Base-by-base conservation (phyloP, 192 early-diverging fungal genomes). In the Funneliformis mosseae region DNA sequence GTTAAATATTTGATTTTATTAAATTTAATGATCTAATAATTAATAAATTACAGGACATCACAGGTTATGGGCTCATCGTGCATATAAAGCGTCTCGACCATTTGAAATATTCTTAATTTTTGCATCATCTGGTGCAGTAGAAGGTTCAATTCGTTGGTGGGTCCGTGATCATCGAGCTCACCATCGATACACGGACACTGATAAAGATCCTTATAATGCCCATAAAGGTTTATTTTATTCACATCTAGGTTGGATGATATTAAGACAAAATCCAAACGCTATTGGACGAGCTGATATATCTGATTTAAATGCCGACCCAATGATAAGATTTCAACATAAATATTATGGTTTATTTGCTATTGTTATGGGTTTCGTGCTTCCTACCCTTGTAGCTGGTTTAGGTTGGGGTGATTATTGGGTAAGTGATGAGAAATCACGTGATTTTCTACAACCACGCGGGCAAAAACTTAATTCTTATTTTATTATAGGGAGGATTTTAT, bases 131-230 rank as follows among this genome's bases (percentile, higher is more conserved):
- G 92, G 92, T 55, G 92, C 95, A 9, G 90, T 95, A 8, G 88
- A 96, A 82, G 95, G 95, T 72, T 94, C 93, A 67, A 91, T 95
- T 77, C 89, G 92, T 62, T 96, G 95, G 95, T 96, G 95, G 95
- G 89, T 87, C 23, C 89, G 95, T 41, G 92, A 92, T 46, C 95
- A 96, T 83, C 93, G 95, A 74, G 92, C 93, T 76, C 95, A 96
- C 82, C 95, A 96, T 87, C 88, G 95, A 66, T 96, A 92, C 84
- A 96, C 95, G 33, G 95, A 96, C 83, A 94, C 94, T 16, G 88
- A 92, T 68, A 89, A 88, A 86, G 95, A 95, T 78, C 95, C 95
- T 23, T 96, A 96, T 86, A 86, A 89, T 70, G 95, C 95, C 27
- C 88, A 93, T 48, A 86, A 92, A 77, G 95, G 95, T 48, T 87